These are phyloP conservation scores for Beta vulgaris DNA, from an alignment of 148 eudicot species.

Conservation along the genomic window DNA sequence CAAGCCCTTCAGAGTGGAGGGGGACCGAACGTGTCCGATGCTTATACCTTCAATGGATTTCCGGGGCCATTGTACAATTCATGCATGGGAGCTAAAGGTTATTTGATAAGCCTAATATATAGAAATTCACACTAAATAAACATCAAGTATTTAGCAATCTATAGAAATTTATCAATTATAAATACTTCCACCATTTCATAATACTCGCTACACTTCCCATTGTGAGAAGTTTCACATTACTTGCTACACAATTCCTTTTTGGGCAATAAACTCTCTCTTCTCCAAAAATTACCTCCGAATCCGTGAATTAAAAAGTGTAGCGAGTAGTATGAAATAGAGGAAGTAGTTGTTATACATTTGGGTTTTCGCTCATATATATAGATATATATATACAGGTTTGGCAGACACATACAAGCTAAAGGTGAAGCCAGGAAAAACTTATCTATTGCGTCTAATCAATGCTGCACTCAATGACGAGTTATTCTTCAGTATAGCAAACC, in stretches of 20 bases:
- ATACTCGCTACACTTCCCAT: too few relatives aligned
- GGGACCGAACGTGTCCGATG: conserved; percentile 60
- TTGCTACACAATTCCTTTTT: too few relatives aligned
- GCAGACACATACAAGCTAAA: conserved; percentile 57
- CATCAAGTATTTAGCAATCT: too few relatives aligned
- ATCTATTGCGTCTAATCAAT: conserved; percentile 63
- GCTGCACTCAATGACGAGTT: conserved; percentile 82
- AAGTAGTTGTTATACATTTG: too few relatives aligned
- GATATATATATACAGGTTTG: conserved; percentile 12
- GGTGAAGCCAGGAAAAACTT: conserved; percentile 67
- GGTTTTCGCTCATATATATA: background rate
- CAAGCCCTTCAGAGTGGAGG: conserved; percentile 57
- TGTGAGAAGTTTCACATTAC: too few relatives aligned
- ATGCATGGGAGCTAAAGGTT: conserved; percentile 45
- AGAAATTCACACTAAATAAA: too few relatives aligned
- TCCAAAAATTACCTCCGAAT: too few relatives aligned
- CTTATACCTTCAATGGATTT: conserved; percentile 56
- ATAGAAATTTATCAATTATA: too few relatives aligned
- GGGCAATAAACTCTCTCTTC: too few relatives aligned
- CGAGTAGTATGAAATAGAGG: too few relatives aligned
- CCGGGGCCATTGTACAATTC: conserved; percentile 60
- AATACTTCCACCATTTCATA: too few relatives aligned
- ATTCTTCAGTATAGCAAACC: conserved; percentile 64
- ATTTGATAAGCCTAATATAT: background rate
- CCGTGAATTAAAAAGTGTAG: too few relatives aligned